Base-by-base conservation (phyloP, 768 basidiomycete species). In the Lentinus tigrinus region DNA sequence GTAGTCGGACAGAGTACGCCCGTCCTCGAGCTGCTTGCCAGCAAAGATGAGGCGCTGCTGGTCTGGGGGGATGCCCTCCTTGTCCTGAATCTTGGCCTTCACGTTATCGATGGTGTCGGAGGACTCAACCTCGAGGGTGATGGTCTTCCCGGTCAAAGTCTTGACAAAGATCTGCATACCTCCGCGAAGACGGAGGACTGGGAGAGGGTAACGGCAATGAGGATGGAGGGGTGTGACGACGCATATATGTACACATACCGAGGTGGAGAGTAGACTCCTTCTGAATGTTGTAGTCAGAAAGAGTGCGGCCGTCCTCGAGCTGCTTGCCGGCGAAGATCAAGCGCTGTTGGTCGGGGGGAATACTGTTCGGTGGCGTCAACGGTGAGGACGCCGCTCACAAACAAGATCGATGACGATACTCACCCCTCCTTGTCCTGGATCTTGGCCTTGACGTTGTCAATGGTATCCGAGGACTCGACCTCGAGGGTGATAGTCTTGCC, bases 271-370 rank as follows among this genome's bases (percentile, higher is more conserved):
- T 95, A 2, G 87, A 89, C 77, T 96, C 93, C 78, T 95, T 95
- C 83, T 96, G 95, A 64, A 96, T 94, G 72, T 94, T 93, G 72
- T 93, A 93, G 66, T 91, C 91, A 14, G 89, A 90, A 1, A 93
- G 80, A 4, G 90, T 97, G 52, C 94, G 87, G 7, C 94, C 94
- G 68, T 97, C 94, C 73, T 96, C 94, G 28, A 97, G 84, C 72
- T 95, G 94, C 77, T 95, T 95, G 55, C 94, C 94, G 48, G 94
- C 94, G 63, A 95, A 96, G 78, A 95, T 95, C n/a, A 95, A 76
- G 61, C 94, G 93, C 71, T 95, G 93, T 69, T 93, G 93, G 76
- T 94, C 91, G 36, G 93, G 94, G 28, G 88, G 88, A 56, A 91
- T 90, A 0, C 56, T 57, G 21, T 1, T 8, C 16, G 10, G 16